A percentile compares a stretch with the other conserved stretches of the same genome.
phyloP scores from a whole-genome alignment of 495 filamentous ascomycete species.

The Tricharina praecox region DNA sequence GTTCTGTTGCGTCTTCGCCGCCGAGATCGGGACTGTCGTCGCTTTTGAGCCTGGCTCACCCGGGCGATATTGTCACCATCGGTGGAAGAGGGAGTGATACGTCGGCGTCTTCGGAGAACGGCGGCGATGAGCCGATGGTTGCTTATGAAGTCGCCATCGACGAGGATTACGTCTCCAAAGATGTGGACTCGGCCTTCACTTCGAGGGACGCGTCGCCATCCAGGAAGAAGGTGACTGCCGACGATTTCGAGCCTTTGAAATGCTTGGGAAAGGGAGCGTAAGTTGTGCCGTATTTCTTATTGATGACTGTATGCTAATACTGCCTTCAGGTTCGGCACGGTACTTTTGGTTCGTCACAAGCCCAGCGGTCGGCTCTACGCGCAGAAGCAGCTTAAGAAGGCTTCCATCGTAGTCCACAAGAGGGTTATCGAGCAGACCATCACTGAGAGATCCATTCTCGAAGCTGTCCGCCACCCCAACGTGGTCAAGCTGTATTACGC shows the following conservation, averaged over 20 bases:
- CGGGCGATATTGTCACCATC: conserved; percentile 17
- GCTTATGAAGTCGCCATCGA: conserved; percentile 82
- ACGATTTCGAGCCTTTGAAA: conserved; percentile 82
- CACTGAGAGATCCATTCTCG: conserved; percentile 83
- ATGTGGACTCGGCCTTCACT: conserved; percentile 30
- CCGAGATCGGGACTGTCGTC: conserved; percentile 13
- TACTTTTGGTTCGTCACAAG: conserved; percentile 75
- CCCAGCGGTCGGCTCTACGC: conserved; percentile 79
- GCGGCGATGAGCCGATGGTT: conserved; percentile 39
- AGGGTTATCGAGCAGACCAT: conserved; percentile 89
- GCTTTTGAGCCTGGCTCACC: conserved; percentile 18
- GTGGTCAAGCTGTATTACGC: conserved; percentile 96
- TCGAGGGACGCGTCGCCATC: conserved; percentile 18
- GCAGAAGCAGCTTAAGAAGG: conserved; percentile 97
- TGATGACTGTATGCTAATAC: conserved; percentile 5
- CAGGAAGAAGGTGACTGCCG: conserved; percentile 66
- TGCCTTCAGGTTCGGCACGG: conserved; percentile 52
- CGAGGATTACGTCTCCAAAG: conserved; percentile 68
- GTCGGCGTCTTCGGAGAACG: conserved; percentile 41
- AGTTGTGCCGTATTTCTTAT: conserved; percentile 6
- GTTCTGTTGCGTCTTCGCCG: conserved; percentile 15
- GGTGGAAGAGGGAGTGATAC: conserved; percentile 31
- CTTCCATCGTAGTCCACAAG: conserved; percentile 80
- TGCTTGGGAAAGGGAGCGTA: conserved; percentile 82
- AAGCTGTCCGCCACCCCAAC: conserved; percentile 88